phyloP scores from a whole-genome alignment of 192 early-diverging fungal genomes.

The Mortierella hygrophila region DNA sequence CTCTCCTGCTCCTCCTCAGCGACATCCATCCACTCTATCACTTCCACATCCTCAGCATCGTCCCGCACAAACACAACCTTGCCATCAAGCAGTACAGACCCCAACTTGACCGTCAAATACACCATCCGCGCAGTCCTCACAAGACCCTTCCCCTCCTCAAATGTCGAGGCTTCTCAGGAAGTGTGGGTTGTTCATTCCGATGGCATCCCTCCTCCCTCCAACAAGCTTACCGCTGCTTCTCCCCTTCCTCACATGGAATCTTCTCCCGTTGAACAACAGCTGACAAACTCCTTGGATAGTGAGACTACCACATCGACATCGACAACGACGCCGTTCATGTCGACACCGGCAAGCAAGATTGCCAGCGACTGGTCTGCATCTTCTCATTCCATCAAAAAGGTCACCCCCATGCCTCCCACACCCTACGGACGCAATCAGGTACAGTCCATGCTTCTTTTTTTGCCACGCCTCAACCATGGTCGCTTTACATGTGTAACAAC shows the following conservation, averaged over 20 bases:
- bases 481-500: neutral
- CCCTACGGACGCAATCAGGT: slow-evolving; percentile 14
- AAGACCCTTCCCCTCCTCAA: slow-evolving; percentile 46
- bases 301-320: neutral
- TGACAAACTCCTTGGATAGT: neutral
- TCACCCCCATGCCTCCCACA: slow-evolving; percentile 6
- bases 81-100: slow-evolving; percentile 30
- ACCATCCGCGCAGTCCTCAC: slow-evolving; percentile 40
- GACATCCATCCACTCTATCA: neutral
- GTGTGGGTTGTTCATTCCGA: slow-evolving; percentile 33
- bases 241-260: neutral
- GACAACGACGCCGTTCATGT: neutral
- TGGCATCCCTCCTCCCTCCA: neutral
- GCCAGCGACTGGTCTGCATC: neutral
- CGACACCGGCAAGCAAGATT: neutral
- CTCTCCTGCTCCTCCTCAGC: neutral
- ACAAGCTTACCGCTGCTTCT: neutral
- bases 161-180: slow-evolving; percentile 44
- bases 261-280: neutral
- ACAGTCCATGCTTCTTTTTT: neutral
- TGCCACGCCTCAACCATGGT: neutral
- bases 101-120: slow-evolving; percentile 22
- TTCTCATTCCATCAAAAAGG: neutral
- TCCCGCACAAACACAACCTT: neutral
- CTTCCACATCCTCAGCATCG: neutral